A percentile compares a stretch with the other conserved stretches of the same genome.
These are phyloP conservation scores for Emydomyces testavorans DNA, from an alignment of 2,329 filamentous ascomycete species.

Conservation along the genomic window DNA sequence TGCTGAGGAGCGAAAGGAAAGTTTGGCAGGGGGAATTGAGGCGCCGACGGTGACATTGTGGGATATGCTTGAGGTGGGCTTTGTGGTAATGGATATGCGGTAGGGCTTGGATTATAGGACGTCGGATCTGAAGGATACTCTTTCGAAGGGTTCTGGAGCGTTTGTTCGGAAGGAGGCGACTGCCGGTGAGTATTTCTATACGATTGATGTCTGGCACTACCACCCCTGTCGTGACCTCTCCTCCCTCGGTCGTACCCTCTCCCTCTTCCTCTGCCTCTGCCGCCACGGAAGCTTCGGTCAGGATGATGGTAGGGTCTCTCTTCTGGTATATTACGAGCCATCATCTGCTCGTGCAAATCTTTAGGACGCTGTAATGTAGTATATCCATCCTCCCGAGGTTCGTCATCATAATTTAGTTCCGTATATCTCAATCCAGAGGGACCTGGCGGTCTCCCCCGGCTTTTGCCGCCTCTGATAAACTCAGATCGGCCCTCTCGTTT, in stretches of 20 bases:
- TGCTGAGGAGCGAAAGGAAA: constrained; percentile 29
- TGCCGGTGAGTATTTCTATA: not conserved
- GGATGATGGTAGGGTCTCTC: constrained; percentile 16
- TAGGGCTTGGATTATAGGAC: constrained; percentile 22
- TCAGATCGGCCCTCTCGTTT: constrained; percentile 41
- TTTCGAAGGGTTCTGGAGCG: constrained; percentile 14
- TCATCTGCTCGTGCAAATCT: constrained; percentile 46
- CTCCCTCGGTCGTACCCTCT: constrained; percentile 17
- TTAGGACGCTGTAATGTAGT: constrained; percentile 58
- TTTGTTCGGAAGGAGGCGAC: not conserved
- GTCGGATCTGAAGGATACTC: constrained; percentile 20
- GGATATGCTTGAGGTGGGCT: constrained; percentile 8
- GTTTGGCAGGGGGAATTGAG: constrained; percentile 28
- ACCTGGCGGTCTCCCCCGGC: constrained; percentile 25
- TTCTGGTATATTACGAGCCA: constrained; percentile 27
- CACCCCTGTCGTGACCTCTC: constrained; percentile 24
- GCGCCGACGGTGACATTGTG: constrained; percentile 22
- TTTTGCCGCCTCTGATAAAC: constrained; percentile 30
- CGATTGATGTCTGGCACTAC: constrained; percentile 15
- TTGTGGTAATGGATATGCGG: constrained; percentile 28
- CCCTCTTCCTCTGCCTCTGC: constrained; percentile 38
- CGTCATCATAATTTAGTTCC: constrained; percentile 57
- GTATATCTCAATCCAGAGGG: constrained; percentile 31
- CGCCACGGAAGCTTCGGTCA: constrained; percentile 35
- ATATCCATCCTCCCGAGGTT: constrained; percentile 45